phyloP scores from a whole-genome alignment of 805 yeast genomes.

The Ogataea siamensis region DNA sequence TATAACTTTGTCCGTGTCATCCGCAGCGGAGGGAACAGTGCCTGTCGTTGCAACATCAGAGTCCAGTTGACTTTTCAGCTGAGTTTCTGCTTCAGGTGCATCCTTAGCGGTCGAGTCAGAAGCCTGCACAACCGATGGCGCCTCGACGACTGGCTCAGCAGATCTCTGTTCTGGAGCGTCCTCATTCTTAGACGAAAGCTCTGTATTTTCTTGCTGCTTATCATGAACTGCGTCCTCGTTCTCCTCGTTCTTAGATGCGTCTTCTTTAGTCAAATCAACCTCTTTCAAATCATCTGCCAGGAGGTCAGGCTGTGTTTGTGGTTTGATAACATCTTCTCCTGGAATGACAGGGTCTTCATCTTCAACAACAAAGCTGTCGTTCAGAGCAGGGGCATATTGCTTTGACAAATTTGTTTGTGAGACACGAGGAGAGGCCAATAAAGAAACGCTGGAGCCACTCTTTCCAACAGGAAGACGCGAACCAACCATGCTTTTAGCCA shows the following conservation, averaged over 20 bases:
- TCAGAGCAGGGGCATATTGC: slow-evolving; percentile 32
- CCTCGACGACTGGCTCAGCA: no score
- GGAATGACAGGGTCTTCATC: slow-evolving; percentile 24
- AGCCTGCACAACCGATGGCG: no score
- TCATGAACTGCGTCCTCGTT: neutral
- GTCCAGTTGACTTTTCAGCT: no score
- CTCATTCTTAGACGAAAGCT: no score
- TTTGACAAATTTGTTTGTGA: slow-evolving; percentile 17
- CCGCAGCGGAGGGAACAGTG: no score
- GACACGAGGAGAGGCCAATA: slow-evolving; percentile 32
- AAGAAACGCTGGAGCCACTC: slow-evolving; percentile 21
- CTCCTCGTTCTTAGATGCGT: neutral
- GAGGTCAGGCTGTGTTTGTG: slow-evolving; percentile 1
- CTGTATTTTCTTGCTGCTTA: no score
- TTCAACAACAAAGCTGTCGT: slow-evolving; percentile 32
- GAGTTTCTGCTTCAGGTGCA: no score
- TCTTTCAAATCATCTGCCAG: slow-evolving; percentile 9
- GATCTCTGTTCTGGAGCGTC: no score
- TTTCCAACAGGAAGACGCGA: slow-evolving; percentile 20
- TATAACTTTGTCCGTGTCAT: no score
- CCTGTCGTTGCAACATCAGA: no score
- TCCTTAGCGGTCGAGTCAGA: no score
- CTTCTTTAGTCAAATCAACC: slow-evolving; percentile 2
- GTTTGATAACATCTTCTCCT: slow-evolving; percentile 15
- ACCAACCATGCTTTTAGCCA: slow-evolving; percentile 18